Base-by-base conservation (phyloP, 2,329 filamentous ascomycete species). In the Scortechinia acanthostroma region DNA sequence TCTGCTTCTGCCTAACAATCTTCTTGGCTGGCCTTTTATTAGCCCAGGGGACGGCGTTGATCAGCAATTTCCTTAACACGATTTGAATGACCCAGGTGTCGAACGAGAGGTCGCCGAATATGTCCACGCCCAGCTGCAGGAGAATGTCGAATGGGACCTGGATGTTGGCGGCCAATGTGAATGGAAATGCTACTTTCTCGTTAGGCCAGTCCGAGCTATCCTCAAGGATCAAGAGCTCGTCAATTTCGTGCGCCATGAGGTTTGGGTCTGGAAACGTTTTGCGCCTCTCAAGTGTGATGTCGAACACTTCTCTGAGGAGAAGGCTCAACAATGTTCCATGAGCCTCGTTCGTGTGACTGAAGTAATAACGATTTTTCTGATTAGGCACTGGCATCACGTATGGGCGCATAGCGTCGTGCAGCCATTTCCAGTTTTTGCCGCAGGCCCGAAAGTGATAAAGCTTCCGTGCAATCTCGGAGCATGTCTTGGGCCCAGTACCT, bases 81-180 rank as follows among this genome's bases (percentile, higher is more conserved):
- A 49, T 51, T 23, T 64, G 61, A 43, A 63, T 60, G 5, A 58
- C 52, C 60, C 61, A 64, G 2, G 58, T 64, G 46, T 64, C 61
- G 43, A 63, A 64, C 4, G 52, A 49, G 16, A 63, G 49, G 42
- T 64, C 58, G 10, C 56, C 51, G 49, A 63, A 64, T 15, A 64
- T 62, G 35, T 64, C 54, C 4, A 64, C 58, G 2, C 61, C 61
- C 14, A 64, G 52, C 13, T 48, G 48, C 22, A 54, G 50, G 14
- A 64, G 50, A 16, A 63, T 64, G 44, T 63, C 55, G 42, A 63
- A 63, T 0, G 61, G 60, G 3, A 64, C 56, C n/a, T 52, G 52
- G 23, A 64, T 59, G 45, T 64, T 64, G 14, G 55, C 60, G 2
- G 56, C 51, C 20, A 57, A 53, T 4, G 55, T 58, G 42, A 64